A percentile compares a stretch with the other conserved stretches of the same genome.
These are phyloP conservation scores for Plasmodium adleri DNA, from an alignment of 169 alveolate genomes.

Conservation along the genomic window DNA sequence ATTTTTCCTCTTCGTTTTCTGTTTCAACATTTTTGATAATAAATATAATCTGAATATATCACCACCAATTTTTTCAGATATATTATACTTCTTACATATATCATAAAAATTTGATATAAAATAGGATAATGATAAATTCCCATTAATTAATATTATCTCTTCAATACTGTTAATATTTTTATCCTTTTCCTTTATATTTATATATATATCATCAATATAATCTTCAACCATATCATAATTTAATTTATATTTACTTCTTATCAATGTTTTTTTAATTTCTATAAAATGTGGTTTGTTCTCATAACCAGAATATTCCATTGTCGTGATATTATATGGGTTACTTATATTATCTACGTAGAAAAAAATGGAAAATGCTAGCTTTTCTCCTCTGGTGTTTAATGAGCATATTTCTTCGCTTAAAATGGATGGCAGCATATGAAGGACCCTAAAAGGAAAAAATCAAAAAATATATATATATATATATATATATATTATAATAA, in stretches of 20 bases:
- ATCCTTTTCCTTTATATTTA: not conserved
- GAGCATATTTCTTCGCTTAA: constrained; percentile 91
- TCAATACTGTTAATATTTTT: not conserved
- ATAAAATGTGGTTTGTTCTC: not conserved
- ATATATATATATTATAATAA: not conserved
- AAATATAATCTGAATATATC: constrained; percentile 56
- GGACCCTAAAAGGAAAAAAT: constrained; percentile 30
- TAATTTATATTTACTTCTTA: constrained; percentile 31
- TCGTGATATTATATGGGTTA: constrained; percentile 27
- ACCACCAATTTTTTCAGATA: constrained; percentile 45
- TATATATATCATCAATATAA: constrained; percentile 45
- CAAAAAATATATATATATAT: not conserved
- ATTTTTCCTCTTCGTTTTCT: constrained; percentile 47
- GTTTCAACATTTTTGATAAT: constrained; percentile 42
- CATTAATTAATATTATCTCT: constrained; percentile 35
- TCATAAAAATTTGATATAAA: constrained; percentile 33
- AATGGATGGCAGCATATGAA: constrained; percentile 91
- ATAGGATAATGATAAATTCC: not conserved
- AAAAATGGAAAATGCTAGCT: constrained; percentile 89
- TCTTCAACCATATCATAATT: constrained; percentile 51
- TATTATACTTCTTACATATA: constrained; percentile 11
- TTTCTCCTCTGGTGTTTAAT: constrained; percentile 88
- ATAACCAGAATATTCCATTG: not conserved
- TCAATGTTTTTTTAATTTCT: constrained; percentile 25
- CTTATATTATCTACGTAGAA: constrained; percentile 76